Conservation (phyloP, 1,284 basidiomycete species). For the Pterulicium gracile region DNA sequence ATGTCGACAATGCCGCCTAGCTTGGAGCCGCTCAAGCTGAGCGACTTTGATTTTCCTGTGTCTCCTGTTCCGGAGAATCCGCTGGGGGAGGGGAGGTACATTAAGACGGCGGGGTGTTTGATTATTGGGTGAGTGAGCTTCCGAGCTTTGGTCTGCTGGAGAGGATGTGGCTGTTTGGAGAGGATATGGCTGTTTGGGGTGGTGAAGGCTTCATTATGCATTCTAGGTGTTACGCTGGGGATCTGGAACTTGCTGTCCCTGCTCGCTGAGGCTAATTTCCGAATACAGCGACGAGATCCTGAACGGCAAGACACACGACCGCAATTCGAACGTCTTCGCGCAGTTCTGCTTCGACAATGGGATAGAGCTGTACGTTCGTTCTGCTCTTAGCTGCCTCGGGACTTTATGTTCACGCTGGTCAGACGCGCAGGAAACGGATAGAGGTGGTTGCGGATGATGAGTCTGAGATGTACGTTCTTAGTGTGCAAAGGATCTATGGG, state of each 20-base stretch:
- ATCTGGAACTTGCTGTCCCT: constrained; percentile 2
- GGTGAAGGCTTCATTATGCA: no score
- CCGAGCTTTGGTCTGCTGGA: not conserved
- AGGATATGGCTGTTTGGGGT: no score
- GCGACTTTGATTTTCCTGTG: constrained; percentile 29
- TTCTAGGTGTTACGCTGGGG: constrained; percentile 1
- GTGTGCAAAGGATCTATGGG: constrained; percentile 6
- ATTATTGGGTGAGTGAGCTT: constrained; percentile 53
- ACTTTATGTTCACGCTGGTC: constrained; percentile 6
- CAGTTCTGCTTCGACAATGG: constrained; percentile 83
- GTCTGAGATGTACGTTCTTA: constrained; percentile 67
- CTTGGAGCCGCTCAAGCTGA: no score
- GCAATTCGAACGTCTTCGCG: constrained; percentile 80
- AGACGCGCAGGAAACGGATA: constrained; percentile 56
- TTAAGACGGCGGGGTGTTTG: constrained; percentile 62
- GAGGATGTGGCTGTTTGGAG: no score
- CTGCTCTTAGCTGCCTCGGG: constrained; percentile 13
- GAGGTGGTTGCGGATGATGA: constrained; percentile 91
- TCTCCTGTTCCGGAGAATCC: constrained; percentile 52
- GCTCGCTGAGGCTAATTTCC: not conserved
- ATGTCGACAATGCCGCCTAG: not conserved
- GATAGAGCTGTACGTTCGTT: constrained; percentile 62
- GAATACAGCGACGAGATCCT: constrained; percentile 71
- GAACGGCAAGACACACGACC: constrained; percentile 82
- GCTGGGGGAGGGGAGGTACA: constrained; percentile 56